Evolutionary conservation across 768 basidiomycete genomes (phyloP).

Genomic region (Suillus luteus): DNA sequence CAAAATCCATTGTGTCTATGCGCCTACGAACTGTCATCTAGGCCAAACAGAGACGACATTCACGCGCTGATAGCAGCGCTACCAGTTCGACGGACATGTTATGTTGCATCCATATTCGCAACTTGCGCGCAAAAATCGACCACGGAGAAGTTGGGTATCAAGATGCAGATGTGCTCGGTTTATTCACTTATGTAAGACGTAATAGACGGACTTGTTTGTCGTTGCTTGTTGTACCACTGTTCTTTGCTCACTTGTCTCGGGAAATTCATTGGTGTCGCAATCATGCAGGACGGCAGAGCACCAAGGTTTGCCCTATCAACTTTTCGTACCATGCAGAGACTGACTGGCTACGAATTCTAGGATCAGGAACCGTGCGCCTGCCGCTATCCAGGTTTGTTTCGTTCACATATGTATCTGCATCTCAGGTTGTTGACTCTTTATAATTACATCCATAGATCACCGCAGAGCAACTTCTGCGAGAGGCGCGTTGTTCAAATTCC

Average conservation of each 20-base stretch:
- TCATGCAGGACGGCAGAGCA: constrained; percentile 81
- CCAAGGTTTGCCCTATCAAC: constrained; percentile 52
- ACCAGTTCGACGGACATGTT: neutral
- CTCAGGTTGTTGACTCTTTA: constrained; percentile 13
- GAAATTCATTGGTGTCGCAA: neutral
- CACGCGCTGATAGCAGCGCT: neutral
- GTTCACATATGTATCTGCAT: constrained; percentile 1
- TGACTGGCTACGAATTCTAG: constrained; percentile 38
- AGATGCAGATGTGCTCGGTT: too few relatives aligned
- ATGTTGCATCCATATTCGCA: neutral
- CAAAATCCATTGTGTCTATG: constrained; percentile 99
- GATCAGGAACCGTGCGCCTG: constrained; percentile 96
- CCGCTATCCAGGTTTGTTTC: constrained; percentile 78
- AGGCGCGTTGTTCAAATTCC: constrained; percentile 48
- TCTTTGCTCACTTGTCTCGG: neutral
- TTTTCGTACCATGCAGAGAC: constrained; percentile 4
- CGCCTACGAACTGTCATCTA: constrained; percentile 63
- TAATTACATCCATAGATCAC: constrained; percentile 68
- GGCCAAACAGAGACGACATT: neutral
- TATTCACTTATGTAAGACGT: neutral
- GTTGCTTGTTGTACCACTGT: neutral
- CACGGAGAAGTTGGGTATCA: too few relatives aligned
- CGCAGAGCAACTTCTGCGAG: constrained; percentile 95
- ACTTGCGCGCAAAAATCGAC: neutral
- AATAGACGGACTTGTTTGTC: neutral